Conservation (phyloP, 495 filamentous ascomycete genomes). For the Tuber melanosporum region DNA sequence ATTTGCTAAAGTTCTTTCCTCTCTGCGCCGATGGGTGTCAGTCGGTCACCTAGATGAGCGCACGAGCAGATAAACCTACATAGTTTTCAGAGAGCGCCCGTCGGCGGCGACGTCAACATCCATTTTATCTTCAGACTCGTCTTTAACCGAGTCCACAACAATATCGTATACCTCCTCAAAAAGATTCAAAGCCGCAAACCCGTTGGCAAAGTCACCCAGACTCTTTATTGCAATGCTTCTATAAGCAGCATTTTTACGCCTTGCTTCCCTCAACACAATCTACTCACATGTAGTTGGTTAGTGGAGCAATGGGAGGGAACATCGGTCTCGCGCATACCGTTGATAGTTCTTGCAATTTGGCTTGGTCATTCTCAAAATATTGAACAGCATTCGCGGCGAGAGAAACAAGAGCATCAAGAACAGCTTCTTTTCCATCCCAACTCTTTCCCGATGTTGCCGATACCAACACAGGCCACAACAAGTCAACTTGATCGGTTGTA, state of each 20-base stretch:
- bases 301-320: conserved; percentile 14
- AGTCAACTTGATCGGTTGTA: conserved; percentile 51
- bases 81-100: conserved; percentile 29
- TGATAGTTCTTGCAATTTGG: conserved; percentile 49
- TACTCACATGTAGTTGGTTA: conserved; percentile 42
- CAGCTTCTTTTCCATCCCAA: conserved; percentile 86
- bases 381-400: conserved; percentile 59
- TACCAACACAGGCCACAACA: conserved; percentile 75
- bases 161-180: conserved; percentile 61
- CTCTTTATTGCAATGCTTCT: conserved; percentile 65
- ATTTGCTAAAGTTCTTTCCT: conserved; percentile 16
- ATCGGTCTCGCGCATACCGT: conserved; percentile 50
- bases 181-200: conserved; percentile 60
- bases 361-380: conserved; percentile 53
- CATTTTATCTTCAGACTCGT: conserved; percentile 58
- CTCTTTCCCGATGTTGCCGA: conserved; percentile 77
- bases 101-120: conserved; percentile 46
- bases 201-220: conserved; percentile 63
- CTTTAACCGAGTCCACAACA: conserved; percentile 54
- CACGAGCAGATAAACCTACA: conserved; percentile 15
- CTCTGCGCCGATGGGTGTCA: background rate
- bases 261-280: conserved; percentile 79
- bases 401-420: conserved; percentile 75
- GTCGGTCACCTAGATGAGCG: background rate
- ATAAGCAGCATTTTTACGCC: conserved; percentile 76